A percentile compares a stretch with the other conserved stretches of the same genome.
These are phyloP conservation scores for Blastobotrys americana DNA, from an alignment of 805 yeast species.

Conservation along the genomic window DNA sequence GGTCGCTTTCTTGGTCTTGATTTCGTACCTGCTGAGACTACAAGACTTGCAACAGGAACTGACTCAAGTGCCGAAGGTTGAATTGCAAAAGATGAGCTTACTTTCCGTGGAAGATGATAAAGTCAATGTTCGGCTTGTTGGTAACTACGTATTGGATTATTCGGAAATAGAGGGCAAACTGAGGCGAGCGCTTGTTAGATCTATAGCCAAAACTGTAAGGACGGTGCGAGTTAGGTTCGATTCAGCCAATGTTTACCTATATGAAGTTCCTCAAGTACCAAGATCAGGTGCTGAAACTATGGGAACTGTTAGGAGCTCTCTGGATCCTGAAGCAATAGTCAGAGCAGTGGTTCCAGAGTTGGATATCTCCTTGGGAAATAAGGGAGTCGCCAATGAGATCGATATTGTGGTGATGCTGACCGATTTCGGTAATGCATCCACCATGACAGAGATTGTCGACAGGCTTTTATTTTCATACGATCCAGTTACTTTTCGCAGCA, in stretches of 20 bases:
- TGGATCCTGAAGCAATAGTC: constrained; percentile 8
- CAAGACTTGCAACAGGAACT: constrained; percentile 13
- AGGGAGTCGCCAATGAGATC: constrained; percentile 8
- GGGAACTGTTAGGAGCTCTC: background rate
- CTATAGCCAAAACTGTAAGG: constrained; percentile 6
- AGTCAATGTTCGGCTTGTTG: constrained; percentile 13
- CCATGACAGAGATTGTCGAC: constrained; percentile 15
- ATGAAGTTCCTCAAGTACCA: constrained; percentile 5
- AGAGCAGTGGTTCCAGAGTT: constrained; percentile 15
- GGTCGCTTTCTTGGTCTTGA: too few species aligned
- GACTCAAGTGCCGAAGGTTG: constrained; percentile 8
- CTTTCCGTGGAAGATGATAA: constrained; percentile 14
- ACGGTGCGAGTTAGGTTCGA: constrained; percentile 8
- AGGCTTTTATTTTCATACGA: constrained; percentile 10
- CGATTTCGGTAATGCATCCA: constrained; percentile 18
- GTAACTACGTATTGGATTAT: constrained; percentile 14
- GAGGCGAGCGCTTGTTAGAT: constrained; percentile 7
- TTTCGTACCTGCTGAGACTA: constrained; percentile 2
- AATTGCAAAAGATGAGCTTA: constrained; percentile 9
- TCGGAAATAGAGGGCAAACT: constrained; percentile 7
- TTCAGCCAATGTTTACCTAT: constrained; percentile 10
- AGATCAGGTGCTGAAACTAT: background rate
- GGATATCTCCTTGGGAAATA: constrained; percentile 10
- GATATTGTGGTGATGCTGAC: constrained; percentile 12
- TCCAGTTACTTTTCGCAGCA: constrained; percentile 11